Conservation (phyloP, 768 basidiomycete genomes). For the Boletus subparvulus region DNA sequence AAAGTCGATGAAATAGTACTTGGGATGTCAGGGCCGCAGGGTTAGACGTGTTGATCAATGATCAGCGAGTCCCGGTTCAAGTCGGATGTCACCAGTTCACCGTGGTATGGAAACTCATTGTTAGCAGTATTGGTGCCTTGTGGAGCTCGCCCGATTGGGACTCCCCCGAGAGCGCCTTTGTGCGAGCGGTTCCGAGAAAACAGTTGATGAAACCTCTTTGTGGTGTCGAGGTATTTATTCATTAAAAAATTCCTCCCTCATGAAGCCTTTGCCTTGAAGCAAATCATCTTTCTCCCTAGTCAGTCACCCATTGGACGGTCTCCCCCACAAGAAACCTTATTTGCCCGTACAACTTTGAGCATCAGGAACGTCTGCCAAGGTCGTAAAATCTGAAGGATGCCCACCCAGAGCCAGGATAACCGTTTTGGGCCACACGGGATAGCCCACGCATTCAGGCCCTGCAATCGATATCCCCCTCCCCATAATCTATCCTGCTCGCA, state of each 20-base stretch:
- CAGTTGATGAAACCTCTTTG: not conserved
- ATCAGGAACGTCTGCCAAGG: not conserved
- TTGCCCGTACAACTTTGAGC: not conserved
- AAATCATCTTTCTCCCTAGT: not conserved
- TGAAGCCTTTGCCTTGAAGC: not conserved
- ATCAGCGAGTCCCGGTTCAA: not conserved
- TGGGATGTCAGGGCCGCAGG: no score
- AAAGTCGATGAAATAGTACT: conserved; percentile 25
- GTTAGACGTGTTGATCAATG: no score
- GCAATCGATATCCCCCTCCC: not conserved
- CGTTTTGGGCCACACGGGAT: not conserved
- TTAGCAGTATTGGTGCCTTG: not conserved
- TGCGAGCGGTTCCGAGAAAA: no score
- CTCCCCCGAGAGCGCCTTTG: not conserved
- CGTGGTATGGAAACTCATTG: no score
- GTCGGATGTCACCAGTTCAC: not conserved
- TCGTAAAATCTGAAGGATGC: not conserved
- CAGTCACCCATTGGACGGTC: no score
- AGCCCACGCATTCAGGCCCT: not conserved
- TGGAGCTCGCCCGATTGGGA: not conserved
- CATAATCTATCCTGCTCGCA: not conserved
- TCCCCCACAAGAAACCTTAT: not conserved
- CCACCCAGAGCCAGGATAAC: not conserved
- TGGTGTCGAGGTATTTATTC: not conserved
- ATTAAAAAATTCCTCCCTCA: not conserved